These are phyloP conservation scores for Ophiostoma australiae DNA, from an alignment of 2,329 filamentous ascomycete species.

Conservation along the genomic window DNA sequence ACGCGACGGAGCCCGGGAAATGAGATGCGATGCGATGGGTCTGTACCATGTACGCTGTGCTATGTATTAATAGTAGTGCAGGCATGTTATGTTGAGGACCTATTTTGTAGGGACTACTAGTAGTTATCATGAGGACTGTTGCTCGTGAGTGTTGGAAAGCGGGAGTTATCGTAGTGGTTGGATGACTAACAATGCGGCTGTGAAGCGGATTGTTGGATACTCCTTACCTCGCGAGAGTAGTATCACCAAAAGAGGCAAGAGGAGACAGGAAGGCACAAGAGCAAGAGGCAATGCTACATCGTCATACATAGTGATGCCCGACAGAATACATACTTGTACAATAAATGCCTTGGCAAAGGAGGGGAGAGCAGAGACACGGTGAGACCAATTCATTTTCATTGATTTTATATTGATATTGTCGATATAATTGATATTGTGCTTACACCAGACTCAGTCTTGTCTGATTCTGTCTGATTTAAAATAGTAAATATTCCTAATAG, in stretches of 20 bases:
- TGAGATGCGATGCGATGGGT: constrained; percentile 11
- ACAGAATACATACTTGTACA: too few relatives aligned
- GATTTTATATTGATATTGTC: not conserved
- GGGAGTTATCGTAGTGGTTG: not conserved
- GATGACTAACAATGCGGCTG: not conserved
- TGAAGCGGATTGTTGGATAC: too few relatives aligned
- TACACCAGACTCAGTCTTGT: too few relatives aligned
- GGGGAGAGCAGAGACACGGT: not conserved
- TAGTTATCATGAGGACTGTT: too few relatives aligned
- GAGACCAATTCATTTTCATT: not conserved
- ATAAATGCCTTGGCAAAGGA: not conserved
- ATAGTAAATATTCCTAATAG: too few relatives aligned
- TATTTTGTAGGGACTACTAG: too few relatives aligned
- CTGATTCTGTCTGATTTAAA: too few relatives aligned
- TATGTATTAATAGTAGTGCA: not conserved
- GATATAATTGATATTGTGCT: too few relatives aligned
- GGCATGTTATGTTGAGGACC: not conserved
- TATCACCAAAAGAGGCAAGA: not conserved
- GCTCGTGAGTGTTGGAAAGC: too few relatives aligned
- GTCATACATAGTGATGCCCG: not conserved
- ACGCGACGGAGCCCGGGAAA: not conserved
- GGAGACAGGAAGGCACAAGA: not conserved
- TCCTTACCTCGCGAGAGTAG: too few relatives aligned
- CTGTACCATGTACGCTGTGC: not conserved
- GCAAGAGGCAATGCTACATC: not conserved